These are phyloP conservation scores for Fusarium concolor DNA, from an alignment of 2,329 filamentous ascomycete genomes.

Conservation along the genomic window DNA sequence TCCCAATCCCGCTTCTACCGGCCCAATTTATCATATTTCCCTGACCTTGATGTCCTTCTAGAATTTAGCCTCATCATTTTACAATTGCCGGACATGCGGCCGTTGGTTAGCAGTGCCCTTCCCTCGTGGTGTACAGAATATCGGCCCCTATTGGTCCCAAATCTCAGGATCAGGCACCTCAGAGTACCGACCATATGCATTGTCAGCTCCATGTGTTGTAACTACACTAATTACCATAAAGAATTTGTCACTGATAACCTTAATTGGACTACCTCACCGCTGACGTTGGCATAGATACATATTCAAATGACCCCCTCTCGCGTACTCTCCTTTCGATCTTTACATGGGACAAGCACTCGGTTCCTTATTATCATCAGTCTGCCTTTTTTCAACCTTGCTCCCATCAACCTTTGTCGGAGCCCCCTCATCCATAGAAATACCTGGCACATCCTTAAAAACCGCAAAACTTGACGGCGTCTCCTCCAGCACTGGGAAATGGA, in stretches of 20 bases:
- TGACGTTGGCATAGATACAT: background rate
- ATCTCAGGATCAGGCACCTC: background rate
- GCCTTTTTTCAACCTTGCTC: background rate
- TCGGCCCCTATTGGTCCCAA: conserved; percentile 7
- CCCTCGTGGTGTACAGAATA: conserved; percentile 3
- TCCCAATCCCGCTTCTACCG: background rate
- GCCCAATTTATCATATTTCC: background rate
- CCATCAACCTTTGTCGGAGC: background rate
- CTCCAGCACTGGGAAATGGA: conserved; percentile 34
- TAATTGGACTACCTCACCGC: conserved; percentile 9
- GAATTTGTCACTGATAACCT: conserved; percentile 19
- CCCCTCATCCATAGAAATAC: background rate
- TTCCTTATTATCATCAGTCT: background rate
- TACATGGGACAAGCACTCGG: conserved; percentile 1
- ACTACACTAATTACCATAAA: background rate
- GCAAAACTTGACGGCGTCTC: conserved; percentile 31
- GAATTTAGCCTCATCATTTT: fast-evolving
- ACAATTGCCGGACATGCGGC: background rate
- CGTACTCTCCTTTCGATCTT: background rate
- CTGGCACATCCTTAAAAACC: conserved; percentile 18
- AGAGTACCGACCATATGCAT: background rate
- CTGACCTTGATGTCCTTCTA: background rate
- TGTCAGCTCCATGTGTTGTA: conserved; percentile 2
- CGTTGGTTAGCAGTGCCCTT: background rate
- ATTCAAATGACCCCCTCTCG: background rate